Base-by-base conservation (phyloP, 345 rosid genomes). In the Populus davidiana region DNA sequence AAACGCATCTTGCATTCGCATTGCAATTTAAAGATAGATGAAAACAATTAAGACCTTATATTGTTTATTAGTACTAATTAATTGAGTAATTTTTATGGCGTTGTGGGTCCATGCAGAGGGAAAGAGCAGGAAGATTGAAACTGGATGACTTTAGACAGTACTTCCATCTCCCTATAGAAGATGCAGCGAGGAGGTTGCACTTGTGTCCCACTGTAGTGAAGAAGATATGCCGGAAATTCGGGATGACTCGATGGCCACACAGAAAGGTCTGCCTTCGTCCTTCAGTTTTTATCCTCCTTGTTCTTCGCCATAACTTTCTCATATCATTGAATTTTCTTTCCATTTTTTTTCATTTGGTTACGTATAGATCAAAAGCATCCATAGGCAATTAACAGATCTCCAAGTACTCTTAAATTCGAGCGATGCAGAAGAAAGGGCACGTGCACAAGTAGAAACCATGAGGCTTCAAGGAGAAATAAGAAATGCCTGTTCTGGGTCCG, bases 191-290 rank as follows among this genome's bases (percentile, higher is more conserved):
- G 72, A 75, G n/a, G 62, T 25, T 90, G 80, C 75, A 71, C 13
- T 27, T 90, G 67, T 92, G 91, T 59, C 86, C 88, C 8, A 92
- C 94, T 10, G 93, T 88, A 8, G 85, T 92, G 50, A 89, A 89
- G 81, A 90, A 81, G 82, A 85, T 83, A 66, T 88, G 92, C 77
- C 74, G 90, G 18, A 76, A 68, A 76, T 77, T 47, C 3, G 85
- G 85, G 0, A 14, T 87, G 66, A 14, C 2, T 8, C 81, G 97
- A 17, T 92, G 97, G 95, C 95, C 92, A 2, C 71, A 86, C 27
- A 80, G 95, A 74, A 89, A 87, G 92, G 96, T 91, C 6, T 29
- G 68, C 9, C 25, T 64, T 36, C 0, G 9, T 43, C 16, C 39
- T 5, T 35, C 5, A 8, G 2, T 52, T 35, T 2, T 7, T 25